Conservation (phyloP, 2,329 filamentous ascomycete species). For the Colletotrichum orbiculare region DNA sequence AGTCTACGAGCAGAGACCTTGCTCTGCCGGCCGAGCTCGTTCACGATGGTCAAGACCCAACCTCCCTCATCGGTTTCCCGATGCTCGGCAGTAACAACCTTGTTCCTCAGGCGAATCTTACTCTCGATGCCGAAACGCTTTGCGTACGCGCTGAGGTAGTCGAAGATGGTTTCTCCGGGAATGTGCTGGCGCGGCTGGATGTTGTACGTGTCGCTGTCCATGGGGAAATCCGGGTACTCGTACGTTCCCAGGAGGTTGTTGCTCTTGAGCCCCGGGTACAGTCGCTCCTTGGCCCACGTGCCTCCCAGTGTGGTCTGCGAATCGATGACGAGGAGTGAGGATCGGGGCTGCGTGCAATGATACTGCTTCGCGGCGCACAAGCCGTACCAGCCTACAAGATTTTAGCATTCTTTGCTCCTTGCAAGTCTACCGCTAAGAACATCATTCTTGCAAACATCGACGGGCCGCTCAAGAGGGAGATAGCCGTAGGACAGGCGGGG, state of each 20-base stretch:
- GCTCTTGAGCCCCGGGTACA: conserved; percentile 76
- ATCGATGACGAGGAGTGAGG: conserved; percentile 70
- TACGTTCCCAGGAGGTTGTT: conserved; percentile 81
- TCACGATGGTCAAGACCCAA: conserved; percentile 53
- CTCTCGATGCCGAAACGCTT: conserved; percentile 53
- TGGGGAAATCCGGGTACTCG: conserved; percentile 79
- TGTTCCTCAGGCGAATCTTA: conserved; percentile 52
- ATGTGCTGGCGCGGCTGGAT: conserved; percentile 59
- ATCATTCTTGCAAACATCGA: background rate
- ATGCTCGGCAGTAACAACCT: conserved; percentile 57
- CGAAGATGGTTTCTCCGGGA: conserved; percentile 56
- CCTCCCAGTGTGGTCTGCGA: conserved; percentile 69
- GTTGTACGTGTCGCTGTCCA: conserved; percentile 66
- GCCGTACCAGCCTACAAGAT: conserved; percentile 60
- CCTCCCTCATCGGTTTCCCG: conserved; percentile 45
- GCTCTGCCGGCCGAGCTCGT: conserved; percentile 16
- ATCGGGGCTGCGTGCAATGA: conserved; percentile 65
- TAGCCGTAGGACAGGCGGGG: background rate
- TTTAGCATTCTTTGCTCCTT: conserved; percentile 6
- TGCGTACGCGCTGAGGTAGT: conserved; percentile 59
- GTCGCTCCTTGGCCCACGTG: conserved; percentile 73
- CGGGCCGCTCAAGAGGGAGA: no score
- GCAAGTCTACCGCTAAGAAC: background rate
- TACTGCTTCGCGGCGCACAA: conserved; percentile 71
- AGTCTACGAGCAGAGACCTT: conserved; percentile 56